These are phyloP conservation scores for Alternaria novae-zelandiae DNA, from an alignment of 2,329 filamentous ascomycete species.

Conservation along the genomic window DNA sequence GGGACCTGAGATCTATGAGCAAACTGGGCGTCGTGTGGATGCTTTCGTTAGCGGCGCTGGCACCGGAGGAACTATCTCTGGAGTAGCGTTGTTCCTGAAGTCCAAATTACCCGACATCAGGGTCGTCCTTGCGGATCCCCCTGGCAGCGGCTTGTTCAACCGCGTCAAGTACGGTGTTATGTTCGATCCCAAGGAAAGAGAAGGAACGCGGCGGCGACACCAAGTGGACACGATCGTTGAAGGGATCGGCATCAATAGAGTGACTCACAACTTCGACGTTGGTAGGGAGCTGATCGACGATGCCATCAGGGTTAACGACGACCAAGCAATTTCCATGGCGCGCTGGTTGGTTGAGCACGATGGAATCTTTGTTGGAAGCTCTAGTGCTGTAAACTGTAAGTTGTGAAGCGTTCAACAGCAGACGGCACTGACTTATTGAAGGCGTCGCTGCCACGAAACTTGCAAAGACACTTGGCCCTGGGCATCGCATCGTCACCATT, in stretches of 20 bases:
- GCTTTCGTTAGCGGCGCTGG: slow-evolving; percentile 94
- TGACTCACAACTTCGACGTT: slow-evolving; percentile 92
- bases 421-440: slow-evolving; percentile 25
- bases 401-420: slow-evolving; percentile 16
- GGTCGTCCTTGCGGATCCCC: slow-evolving; percentile 89
- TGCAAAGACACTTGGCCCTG: slow-evolving; percentile 69
- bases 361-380: slow-evolving; percentile 92
- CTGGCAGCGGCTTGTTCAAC: slow-evolving; percentile 92
- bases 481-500: slow-evolving; percentile 75
- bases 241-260: slow-evolving; percentile 90
- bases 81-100: slow-evolving; percentile 84
- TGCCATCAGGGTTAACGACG: slow-evolving; percentile 85
- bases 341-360: slow-evolving; percentile 94
- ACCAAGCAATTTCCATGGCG: slow-evolving; percentile 92
- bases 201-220: slow-evolving; percentile 85
- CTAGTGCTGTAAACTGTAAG: slow-evolving; percentile 91
- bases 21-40: slow-evolving; percentile 76
- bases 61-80: slow-evolving; percentile 91
- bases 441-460: slow-evolving; percentile 73
- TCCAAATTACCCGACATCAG: slow-evolving; percentile 67
- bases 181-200: slow-evolving; percentile 86
- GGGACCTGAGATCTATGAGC: slow-evolving; percentile 85
- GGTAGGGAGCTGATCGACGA: slow-evolving; percentile 88
- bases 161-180: slow-evolving; percentile 92
- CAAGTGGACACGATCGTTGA: slow-evolving; percentile 98